phyloP scores from a whole-genome alignment of 2,329 filamentous ascomycete species.

The Akanthomyces dipterigenus region DNA sequence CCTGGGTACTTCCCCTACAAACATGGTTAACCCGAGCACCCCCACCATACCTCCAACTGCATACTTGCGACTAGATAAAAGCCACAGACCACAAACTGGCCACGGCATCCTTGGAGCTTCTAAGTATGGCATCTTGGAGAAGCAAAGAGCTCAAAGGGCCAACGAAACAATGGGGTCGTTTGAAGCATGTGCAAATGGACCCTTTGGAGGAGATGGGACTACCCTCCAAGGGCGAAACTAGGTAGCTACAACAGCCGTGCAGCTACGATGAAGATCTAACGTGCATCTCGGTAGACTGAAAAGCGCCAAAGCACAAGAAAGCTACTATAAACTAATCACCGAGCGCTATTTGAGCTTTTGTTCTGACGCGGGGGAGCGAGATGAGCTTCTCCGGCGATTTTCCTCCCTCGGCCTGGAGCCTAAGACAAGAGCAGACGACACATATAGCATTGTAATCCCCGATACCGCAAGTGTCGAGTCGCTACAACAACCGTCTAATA shows the following conservation, averaged over 20 bases:
- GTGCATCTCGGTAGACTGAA: conserved; percentile 46
- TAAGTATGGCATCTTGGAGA: conserved; percentile 18
- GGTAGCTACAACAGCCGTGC: conserved; percentile 41
- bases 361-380: conserved; percentile 62
- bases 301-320: conserved; percentile 71
- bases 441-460: background rate
- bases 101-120: background rate
- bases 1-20: too few species aligned
- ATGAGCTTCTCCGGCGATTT: conserved; percentile 70
- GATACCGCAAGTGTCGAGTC: conserved; percentile 8
- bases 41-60: background rate
- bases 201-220: conserved; percentile 75
- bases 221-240: conserved; percentile 83
- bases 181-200: conserved; percentile 70
- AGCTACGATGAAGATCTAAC: conserved; percentile 7
- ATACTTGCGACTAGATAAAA: background rate
- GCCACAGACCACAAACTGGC: background rate
- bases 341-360: conserved; percentile 88
- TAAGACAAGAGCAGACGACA: background rate
- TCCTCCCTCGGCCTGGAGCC: conserved; percentile 45
- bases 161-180: conserved; percentile 58
- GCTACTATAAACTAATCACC: conserved; percentile 80
- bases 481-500: conserved; percentile 29
- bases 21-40: background rate
- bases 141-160: conserved; percentile 24